Conservation (phyloP, 108 stramenopile species). For the Fragilariopsis cylindrus region DNA sequence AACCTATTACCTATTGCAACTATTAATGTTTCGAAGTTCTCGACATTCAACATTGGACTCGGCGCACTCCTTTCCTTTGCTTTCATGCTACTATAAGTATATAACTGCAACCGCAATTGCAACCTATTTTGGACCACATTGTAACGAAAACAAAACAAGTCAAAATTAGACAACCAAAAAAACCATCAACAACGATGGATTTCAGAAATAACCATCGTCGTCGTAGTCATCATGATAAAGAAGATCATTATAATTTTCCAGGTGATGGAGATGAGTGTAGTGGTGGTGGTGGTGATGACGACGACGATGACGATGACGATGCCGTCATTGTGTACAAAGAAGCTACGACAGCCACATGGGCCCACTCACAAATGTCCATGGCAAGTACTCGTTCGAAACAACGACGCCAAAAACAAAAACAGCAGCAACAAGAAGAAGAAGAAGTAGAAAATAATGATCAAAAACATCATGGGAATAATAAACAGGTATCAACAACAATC, state of each 20-base stretch:
- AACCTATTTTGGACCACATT: too few species aligned
- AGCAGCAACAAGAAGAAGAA: neutral
- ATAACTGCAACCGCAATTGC: too few species aligned
- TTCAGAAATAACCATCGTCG: too few species aligned
- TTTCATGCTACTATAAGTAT: neutral
- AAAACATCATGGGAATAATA: too few species aligned
- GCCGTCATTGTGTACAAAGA: conserved; percentile 24
- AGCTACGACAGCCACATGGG: neutral
- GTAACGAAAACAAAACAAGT: too few species aligned
- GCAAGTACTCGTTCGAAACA: neutral
- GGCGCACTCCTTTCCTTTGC: neutral
- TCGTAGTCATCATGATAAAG: too few species aligned
- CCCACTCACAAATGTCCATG: conserved; percentile 1
- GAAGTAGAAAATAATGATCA: neutral
- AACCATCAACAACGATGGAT: too few species aligned
- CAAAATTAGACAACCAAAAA: too few species aligned
- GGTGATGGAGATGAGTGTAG: conserved; percentile 11
- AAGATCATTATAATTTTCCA: too few species aligned
- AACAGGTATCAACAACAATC: too few species aligned
- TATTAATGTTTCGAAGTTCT: neutral
- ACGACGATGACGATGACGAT: conserved; percentile 23
- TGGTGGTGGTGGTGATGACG: conserved; percentile 3
- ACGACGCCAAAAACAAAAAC: neutral
- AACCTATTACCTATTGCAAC: neutral
- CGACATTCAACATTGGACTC: neutral